Evolutionary conservation across 1,284 basidiomycete genomes (phyloP).

Genomic region (Malassezia brasiliensis): DNA sequence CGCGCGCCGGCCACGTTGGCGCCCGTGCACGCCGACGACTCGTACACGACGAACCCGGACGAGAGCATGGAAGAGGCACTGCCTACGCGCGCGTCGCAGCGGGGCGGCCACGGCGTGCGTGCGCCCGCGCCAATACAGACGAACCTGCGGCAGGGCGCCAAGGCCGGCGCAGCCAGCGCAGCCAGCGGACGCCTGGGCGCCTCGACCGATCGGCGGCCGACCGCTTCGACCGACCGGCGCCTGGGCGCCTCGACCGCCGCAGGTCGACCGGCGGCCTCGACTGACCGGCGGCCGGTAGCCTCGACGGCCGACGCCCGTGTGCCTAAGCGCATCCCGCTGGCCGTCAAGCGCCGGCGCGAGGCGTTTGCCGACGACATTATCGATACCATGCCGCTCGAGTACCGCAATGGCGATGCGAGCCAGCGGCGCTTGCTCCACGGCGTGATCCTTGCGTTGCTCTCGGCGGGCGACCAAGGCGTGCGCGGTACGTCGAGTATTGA

Average conservation of each 20-base stretch:
- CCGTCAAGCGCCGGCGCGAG: slow-evolving; percentile 52
- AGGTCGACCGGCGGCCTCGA: too few relatives aligned
- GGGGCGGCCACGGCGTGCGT: too few relatives aligned
- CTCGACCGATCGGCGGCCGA: too few relatives aligned
- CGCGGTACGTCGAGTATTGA: slow-evolving; percentile 18
- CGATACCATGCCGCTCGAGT: slow-evolving; percentile 73
- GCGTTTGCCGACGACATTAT: slow-evolving; percentile 55
- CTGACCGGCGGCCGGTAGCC: too few relatives aligned
- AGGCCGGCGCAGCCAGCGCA: too few relatives aligned
- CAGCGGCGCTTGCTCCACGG: slow-evolving; percentile 33
- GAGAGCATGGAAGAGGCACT: background rate
- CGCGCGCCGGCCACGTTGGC: background rate
- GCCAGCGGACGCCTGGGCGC: too few relatives aligned
- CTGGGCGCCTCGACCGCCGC: too few relatives aligned
- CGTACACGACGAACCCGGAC: slow-evolving; percentile 41
- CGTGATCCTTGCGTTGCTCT: slow-evolving; percentile 39
- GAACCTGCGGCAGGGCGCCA: too few relatives aligned
- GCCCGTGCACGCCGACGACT: slow-evolving; percentile 26
- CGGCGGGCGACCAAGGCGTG: slow-evolving; percentile 28
- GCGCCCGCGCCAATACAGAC: too few relatives aligned
- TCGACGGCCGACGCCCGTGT: background rate
- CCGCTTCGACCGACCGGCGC: too few relatives aligned
- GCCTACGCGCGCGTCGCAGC: too few relatives aligned
- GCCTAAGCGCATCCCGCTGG: slow-evolving; percentile 2
- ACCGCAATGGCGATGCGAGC: slow-evolving; percentile 63